Conservation (phyloP, 2,329 filamentous ascomycete species). For the Xylaria multiplex region DNA sequence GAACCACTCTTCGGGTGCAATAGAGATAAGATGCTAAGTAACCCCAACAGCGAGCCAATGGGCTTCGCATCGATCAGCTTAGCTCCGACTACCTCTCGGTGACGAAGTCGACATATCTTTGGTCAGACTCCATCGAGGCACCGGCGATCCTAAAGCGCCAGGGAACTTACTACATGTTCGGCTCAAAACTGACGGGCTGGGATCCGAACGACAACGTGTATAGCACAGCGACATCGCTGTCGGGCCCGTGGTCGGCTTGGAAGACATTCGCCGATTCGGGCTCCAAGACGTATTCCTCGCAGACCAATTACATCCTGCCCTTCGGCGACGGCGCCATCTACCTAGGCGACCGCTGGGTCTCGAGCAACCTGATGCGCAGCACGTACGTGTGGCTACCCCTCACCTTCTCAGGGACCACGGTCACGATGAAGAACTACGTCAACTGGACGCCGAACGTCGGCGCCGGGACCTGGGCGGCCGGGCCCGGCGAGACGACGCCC, state of each 20-base stretch:
- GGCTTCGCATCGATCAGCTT: slow-evolving; percentile 66
- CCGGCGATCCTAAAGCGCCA: slow-evolving; percentile 71
- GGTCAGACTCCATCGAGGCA: slow-evolving; percentile 66
- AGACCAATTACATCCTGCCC: slow-evolving; percentile 68
- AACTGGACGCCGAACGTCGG: slow-evolving; percentile 63
- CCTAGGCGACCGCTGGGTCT: slow-evolving; percentile 74
- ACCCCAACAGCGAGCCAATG: slow-evolving; percentile 59
- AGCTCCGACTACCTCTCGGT: slow-evolving; percentile 67
- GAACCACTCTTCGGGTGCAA: background rate
- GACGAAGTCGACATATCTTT: slow-evolving; percentile 60
- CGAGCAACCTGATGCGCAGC: slow-evolving; percentile 65
- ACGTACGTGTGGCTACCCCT: slow-evolving; percentile 75
- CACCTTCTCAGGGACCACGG: slow-evolving; percentile 60
- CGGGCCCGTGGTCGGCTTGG: slow-evolving; percentile 71
- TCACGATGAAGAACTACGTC: slow-evolving; percentile 61
- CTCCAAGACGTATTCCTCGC: slow-evolving; percentile 66
- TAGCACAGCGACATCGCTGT: slow-evolving; percentile 65
- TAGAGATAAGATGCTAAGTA: background rate
- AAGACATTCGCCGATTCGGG: slow-evolving; percentile 66
- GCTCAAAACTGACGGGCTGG: slow-evolving; percentile 66
- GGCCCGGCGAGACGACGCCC: slow-evolving; percentile 57
- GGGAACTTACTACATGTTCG: slow-evolving; percentile 73
- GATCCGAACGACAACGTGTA: slow-evolving; percentile 73
- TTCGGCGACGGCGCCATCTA: slow-evolving; percentile 61
- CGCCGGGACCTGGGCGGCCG: slow-evolving; percentile 56